Conservation (phyloP, 805 yeast species). For the Kodamaea sagamina region DNA sequence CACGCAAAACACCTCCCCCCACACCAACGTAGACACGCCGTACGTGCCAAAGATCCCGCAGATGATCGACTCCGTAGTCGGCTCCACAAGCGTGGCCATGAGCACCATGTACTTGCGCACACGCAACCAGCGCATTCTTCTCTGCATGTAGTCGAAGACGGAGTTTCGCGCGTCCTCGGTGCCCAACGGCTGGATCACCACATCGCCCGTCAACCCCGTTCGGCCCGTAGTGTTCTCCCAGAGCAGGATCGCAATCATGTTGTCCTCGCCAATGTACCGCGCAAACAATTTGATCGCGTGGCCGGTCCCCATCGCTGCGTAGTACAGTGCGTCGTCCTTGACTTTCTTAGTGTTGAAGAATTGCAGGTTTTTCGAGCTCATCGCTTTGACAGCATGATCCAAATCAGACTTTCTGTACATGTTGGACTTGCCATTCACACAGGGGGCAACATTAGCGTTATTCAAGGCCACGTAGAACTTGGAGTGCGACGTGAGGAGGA, state of each 20-base stretch:
- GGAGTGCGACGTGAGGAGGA: slow-evolving; percentile 78
- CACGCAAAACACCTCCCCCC: slow-evolving; percentile 31
- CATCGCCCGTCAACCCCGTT: slow-evolving; percentile 78
- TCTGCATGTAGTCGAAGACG: slow-evolving; percentile 56
- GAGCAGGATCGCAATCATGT: slow-evolving; percentile 84
- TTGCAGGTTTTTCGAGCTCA: slow-evolving; percentile 28
- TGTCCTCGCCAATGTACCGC: slow-evolving; percentile 85
- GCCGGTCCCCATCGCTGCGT: slow-evolving; percentile 35
- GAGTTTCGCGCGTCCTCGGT: slow-evolving; percentile 37
- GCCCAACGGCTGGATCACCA: slow-evolving; percentile 70
- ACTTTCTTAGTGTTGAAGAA: slow-evolving; percentile 36
- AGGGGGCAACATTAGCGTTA: slow-evolving; percentile 74
- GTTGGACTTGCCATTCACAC: slow-evolving; percentile 90
- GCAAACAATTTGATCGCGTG: slow-evolving; percentile 71
- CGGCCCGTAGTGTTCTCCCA: slow-evolving; percentile 70
- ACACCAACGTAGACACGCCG: slow-evolving; percentile 52
- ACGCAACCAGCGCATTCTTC: slow-evolving; percentile 83
- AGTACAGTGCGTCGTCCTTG: slow-evolving; percentile 30
- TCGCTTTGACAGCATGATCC: slow-evolving; percentile 53
- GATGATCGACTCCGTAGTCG: slow-evolving; percentile 76
- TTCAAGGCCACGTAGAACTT: slow-evolving; percentile 82
- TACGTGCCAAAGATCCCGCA: slow-evolving; percentile 68
- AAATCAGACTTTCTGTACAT: slow-evolving; percentile 68
- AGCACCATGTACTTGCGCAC: slow-evolving; percentile 87
- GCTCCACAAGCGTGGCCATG: slow-evolving; percentile 81